A percentile compares a stretch with the other conserved stretches of the same genome.
Evolutionary conservation across 2,329 filamentous ascomycete species (phyloP).

Genomic region (Fusarium sarcochroum): DNA sequence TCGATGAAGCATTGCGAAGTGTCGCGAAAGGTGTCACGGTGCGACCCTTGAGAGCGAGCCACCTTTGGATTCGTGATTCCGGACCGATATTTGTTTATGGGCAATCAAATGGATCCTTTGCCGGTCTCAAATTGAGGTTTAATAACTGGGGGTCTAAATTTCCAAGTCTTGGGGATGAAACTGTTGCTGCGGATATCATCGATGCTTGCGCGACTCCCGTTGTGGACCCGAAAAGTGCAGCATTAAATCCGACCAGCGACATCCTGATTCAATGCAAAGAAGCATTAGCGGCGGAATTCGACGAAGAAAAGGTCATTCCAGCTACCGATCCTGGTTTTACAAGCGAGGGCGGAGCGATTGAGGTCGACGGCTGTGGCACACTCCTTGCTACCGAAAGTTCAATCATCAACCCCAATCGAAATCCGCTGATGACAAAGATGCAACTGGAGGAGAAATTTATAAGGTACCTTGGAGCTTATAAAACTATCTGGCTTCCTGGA

Average conservation of each 20-base stretch:
- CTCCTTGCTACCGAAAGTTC: constrained; percentile 49
- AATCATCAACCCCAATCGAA: constrained; percentile 50
- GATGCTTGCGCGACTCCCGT: neutral
- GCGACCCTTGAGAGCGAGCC: constrained; percentile 7
- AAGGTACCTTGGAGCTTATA: constrained; percentile 42
- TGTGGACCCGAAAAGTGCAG: neutral
- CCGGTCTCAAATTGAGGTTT: constrained; percentile 47
- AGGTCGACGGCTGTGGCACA: constrained; percentile 50
- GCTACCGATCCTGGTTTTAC: constrained; percentile 26
- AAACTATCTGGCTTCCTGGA: constrained; percentile 50
- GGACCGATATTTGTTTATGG: constrained; percentile 44
- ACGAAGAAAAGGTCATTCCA: neutral
- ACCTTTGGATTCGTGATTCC: constrained; percentile 51
- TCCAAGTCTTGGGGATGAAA: constrained; percentile 16
- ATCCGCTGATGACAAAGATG: constrained; percentile 35
- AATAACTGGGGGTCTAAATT: constrained; percentile 50
- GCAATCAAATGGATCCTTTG: neutral
- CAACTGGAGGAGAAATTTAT: constrained; percentile 44
- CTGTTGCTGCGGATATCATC: constrained; percentile 26
- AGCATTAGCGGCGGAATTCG: too few relatives aligned
- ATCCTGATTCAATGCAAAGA: too few relatives aligned
- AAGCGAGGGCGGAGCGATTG: constrained; percentile 47
- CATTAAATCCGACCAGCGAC: too few relatives aligned
- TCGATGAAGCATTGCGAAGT: neutral
- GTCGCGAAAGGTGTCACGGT: constrained; percentile 22